Evolutionary conservation across 1,284 basidiomycete genomes (phyloP).

Genomic region (Puccinia polysora): DNA sequence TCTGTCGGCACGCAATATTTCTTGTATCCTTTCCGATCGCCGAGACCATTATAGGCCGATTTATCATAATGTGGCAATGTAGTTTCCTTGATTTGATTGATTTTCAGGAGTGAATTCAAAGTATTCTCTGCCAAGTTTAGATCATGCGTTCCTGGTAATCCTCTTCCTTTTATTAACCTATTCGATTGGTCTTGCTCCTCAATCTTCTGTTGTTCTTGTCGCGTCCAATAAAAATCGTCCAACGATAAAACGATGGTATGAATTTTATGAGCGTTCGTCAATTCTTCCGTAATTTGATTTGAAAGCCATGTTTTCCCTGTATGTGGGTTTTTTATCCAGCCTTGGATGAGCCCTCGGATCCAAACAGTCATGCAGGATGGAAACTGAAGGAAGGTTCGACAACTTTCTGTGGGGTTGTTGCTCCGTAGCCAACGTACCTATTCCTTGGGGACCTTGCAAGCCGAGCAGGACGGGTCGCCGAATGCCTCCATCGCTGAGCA

Average conservation of each 20-base stretch:
- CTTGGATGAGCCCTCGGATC: background rate
- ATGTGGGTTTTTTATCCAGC: background rate
- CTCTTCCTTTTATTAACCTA: conserved; percentile 51
- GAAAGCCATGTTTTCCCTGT: conserved; percentile 25
- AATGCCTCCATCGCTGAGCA: background rate
- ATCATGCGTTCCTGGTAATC: conserved; percentile 54
- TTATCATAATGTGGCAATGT: conserved; percentile 32
- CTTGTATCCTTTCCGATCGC: conserved; percentile 12
- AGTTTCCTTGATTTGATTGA: conserved; percentile 7
- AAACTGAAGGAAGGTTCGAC: background rate
- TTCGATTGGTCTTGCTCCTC: conserved; percentile 48
- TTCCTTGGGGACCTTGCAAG: conserved; percentile 37
- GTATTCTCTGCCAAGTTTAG: conserved; percentile 20
- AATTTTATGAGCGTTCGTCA: background rate
- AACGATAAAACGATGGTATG: conserved; percentile 11
- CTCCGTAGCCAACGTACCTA: conserved; percentile 31
- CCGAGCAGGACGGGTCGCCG: conserved; percentile 28
- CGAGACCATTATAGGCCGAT: conserved; percentile 21
- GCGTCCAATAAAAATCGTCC: conserved; percentile 40
- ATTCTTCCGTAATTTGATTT: conserved; percentile 1
- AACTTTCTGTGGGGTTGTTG: background rate
- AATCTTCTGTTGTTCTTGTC: conserved; percentile 6
- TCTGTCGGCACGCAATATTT: background rate
- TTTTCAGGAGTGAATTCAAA: conserved; percentile 11
- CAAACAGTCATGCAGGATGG: no score